Conservation (phyloP, 441 rosid species). For the Hura crepitans region DNA sequence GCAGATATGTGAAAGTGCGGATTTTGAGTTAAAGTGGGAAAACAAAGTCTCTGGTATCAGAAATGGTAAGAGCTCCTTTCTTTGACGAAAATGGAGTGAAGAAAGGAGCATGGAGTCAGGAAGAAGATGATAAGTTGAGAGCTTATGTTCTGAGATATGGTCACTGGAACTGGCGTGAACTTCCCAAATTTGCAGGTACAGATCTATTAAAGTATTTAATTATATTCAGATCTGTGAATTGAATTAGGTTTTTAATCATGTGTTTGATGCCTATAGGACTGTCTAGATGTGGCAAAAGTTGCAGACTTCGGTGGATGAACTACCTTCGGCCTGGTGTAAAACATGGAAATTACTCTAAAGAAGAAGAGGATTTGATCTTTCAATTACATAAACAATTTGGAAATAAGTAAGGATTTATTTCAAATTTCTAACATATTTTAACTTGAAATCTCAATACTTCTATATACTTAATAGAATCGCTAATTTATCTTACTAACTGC, state of each 20-base stretch:
- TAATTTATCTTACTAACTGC: neutral
- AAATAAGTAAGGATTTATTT: conserved; percentile 36
- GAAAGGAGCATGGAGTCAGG: conserved; percentile 47
- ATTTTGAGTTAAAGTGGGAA: no score
- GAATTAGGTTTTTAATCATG: no score
- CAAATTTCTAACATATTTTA: neutral
- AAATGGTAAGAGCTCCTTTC: conserved; percentile 41
- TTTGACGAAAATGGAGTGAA: conserved; percentile 35
- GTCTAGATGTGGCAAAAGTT: conserved; percentile 61
- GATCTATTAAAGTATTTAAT: neutral
- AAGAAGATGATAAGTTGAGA: conserved; percentile 39
- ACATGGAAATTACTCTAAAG: conserved; percentile 42
- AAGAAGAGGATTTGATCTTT: conserved; percentile 47
- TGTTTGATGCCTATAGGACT: conserved; percentile 31
- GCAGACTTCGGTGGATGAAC: conserved; percentile 61
- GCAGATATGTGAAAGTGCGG: no score
- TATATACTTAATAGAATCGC: neutral
- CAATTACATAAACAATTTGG: conserved; percentile 40
- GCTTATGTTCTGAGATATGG: conserved; percentile 32
- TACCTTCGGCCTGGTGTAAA: conserved; percentile 52
- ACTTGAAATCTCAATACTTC: neutral
- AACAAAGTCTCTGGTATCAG: no score
- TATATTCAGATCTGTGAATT: neutral
- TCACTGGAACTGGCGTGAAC: conserved; percentile 39
- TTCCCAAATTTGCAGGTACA: conserved; percentile 42